A percentile compares a stretch with the other conserved stretches of the same genome.
Evolutionary conservation across 768 basidiomycete genomes (phyloP).

Genomic region (Lepiota subincarnata): DNA sequence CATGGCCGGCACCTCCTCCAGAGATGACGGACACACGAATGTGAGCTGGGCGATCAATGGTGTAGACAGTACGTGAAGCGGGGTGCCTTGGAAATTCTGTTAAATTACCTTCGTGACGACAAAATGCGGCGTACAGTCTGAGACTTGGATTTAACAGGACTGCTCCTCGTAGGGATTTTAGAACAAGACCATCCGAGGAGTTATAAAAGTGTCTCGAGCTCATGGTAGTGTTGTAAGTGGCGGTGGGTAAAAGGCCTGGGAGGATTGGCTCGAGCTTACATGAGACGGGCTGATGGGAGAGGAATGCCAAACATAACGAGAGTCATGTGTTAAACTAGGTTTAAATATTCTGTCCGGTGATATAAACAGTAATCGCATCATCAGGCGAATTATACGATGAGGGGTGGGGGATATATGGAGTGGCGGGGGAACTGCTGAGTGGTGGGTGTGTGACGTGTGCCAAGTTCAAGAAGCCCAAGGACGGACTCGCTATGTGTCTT

Average conservation of each 20-base stretch:
- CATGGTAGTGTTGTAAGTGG: constrained; percentile 22
- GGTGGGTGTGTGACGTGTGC: no score
- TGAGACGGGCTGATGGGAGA: no score
- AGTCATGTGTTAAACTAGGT: no score
- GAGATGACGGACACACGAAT: constrained; percentile 37
- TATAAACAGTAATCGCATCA: no score
- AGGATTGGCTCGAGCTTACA: no score
- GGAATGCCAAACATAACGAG: no score
- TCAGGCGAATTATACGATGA: no score
- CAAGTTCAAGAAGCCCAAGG: no score
- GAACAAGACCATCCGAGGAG: constrained; percentile 37
- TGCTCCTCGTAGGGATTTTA: constrained; percentile 38
- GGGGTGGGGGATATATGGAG: no score
- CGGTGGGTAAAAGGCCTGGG: no score
- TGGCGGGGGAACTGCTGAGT: no score
- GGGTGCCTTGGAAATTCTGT: constrained; percentile 25
- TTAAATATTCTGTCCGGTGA: no score
- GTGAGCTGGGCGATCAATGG: constrained; percentile 16
- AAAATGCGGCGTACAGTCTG: constrained; percentile 27
- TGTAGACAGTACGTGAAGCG: constrained; percentile 32
- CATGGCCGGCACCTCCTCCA: constrained; percentile 55
- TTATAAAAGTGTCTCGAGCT: constrained; percentile 39
- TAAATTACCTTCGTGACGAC: neutral
- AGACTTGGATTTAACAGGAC: constrained; percentile 38
- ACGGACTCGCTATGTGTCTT: neutral